Base-by-base conservation (phyloP, 2,329 filamentous ascomycete genomes). In the Mariannaea elegans region DNA sequence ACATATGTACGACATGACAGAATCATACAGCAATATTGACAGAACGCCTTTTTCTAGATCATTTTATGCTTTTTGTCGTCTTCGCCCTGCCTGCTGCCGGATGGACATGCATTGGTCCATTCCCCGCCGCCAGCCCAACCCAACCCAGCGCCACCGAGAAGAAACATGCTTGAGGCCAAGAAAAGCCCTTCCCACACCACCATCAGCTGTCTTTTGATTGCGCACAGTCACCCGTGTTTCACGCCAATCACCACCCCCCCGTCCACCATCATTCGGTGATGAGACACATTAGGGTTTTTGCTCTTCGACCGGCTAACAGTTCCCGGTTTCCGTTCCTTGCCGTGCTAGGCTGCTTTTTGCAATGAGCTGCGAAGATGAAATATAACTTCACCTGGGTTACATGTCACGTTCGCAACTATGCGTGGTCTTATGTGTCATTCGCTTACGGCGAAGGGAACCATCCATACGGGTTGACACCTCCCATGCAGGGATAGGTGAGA, bases 191-290 rank as follows among this genome's bases (percentile, higher is more conserved):
- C 5, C n/a, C 34, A 38, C 34, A 38, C 34, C 8, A 16, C n/a
- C 5, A 13, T 38, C 34, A 38, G n/a, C 32, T 36, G 6, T 32
- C 29, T 27, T 27, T 16, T 41, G 13, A 21, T 27, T 41, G 42
- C 44, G 23, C 52, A 47, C 52, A 48, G 44, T 32, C 44, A 48
- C 31, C 23, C 52, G 14, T 48, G 52, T 55, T 55, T 48, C 52
- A 55, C 52, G 34, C 52, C 52, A 53, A 16, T 19, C 14, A 18
- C 14, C 34, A n/a, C n/a, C n/a, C n/a, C n/a, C n/a, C n/a, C n/a
- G 34, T 14, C 34, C 34, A 38, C 34, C 34, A 38, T 16, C 34
- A n/a, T n/a, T n/a, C n/a, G n/a, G n/a, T n/a, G n/a, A n/a, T n/a
- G n/a, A n/a, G n/a, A n/a, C n/a, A n/a, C 7, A 31, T 27, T 27